Base-by-base conservation (phyloP, 805 yeast species). In the Suhomyces sp. region DNA sequence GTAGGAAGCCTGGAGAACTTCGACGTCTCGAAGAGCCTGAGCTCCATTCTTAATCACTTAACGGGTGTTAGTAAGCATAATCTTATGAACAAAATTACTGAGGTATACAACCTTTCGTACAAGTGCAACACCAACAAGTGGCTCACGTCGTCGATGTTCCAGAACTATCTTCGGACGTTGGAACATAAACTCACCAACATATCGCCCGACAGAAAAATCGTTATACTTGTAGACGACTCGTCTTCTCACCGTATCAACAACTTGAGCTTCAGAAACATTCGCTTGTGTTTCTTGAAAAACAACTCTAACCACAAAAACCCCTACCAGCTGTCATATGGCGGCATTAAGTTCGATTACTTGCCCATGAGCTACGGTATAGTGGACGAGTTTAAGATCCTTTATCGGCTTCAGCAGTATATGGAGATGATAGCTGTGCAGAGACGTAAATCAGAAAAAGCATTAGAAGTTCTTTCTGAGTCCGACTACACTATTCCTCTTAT, bases 291-390 rank as follows among this genome's bases (percentile, higher is more conserved):
- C 50, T 54, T 74, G 58, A 74, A 73, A 48, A 73, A 73, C 53
- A 71, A 72, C 31, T 60, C 70, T 24, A 69, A 66, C 46, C 74
- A 71, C 51, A 71, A 67, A 47, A 72, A 69, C 44, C 73, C 75
- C 0, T 70, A 63, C 57, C 63, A 61, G 44, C 64, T 73, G 5
- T 54, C 62, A 9, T 65, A 58, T 50, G 66, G 77, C 33, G 84
- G 83, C 39, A 70, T 78, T 31, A 80, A 77, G 53, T 68, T 83
- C 48, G 78, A 77, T 57, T 82, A 80, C 59, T 63, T 82, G 31
- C 88, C 88, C 6, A 82, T 83, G 73, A 80, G 76, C 53, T 82
- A 84, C 77, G 89, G 89, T 3, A 80, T 84, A 3, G 72, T 80
- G 40, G 82, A 81, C 52, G 88, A 84, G 58, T 81, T 84, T 60